phyloP scores from a whole-genome alignment of 192 early-diverging fungal genomes.

The Kickxella alabastrina region DNA sequence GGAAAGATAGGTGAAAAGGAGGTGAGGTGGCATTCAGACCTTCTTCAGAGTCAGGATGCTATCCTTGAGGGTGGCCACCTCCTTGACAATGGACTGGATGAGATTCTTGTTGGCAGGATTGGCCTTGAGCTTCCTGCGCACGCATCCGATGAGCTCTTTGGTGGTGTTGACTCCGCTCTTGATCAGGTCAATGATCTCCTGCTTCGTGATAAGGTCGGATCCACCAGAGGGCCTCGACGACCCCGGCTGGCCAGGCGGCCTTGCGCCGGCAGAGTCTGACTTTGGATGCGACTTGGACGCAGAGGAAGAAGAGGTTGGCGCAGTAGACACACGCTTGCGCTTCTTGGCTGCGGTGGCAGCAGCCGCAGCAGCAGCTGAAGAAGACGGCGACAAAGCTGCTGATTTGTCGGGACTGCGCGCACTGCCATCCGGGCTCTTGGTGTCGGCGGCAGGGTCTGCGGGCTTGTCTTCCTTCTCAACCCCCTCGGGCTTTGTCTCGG shows the following conservation, averaged over 20 bases:
- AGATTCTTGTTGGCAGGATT: conserved; percentile 40
- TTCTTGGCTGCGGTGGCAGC: conserved; percentile 23
- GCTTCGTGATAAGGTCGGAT: conserved; percentile 58
- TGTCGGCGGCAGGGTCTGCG: conserved; percentile 3
- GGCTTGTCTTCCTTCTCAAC: conserved; percentile 11
- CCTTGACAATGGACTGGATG: conserved; percentile 42
- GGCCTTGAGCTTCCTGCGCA: conserved; percentile 63
- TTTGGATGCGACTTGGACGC: neutral
- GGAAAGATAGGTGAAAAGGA: too few species aligned
- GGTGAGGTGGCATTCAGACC: too few species aligned
- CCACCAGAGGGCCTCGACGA: conserved; percentile 11
- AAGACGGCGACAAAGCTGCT: neutral
- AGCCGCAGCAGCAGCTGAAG: neutral
- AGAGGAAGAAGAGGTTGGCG: conserved; percentile 1
- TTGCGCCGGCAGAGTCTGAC: conserved; percentile 3
- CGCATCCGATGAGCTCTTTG: conserved; percentile 59
- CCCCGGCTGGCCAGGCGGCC: conserved; percentile 2
- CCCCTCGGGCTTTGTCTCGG: conserved; percentile 15
- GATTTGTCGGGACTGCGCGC: too few species aligned
- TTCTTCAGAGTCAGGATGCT: conserved; percentile 33
- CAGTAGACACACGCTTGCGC: conserved; percentile 44
- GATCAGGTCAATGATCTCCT: conserved; percentile 62
- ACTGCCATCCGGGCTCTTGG: too few species aligned
- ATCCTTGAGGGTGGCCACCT: conserved; percentile 41
- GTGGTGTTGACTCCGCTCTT: conserved; percentile 57